These are phyloP conservation scores for Cucumis sativus DNA, from an alignment of 306 rosid genomes.

Conservation along the genomic window Cucumber_9930_V3 NC_026656.2:23158001-23158500, in stretches of 20 bases:
- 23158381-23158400: slow-evolving; percentile 70
- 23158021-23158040: too few relatives aligned
- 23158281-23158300: slow-evolving; percentile 63
- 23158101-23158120: too few relatives aligned
- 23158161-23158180: background rate
- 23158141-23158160: background rate
- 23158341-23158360: slow-evolving; percentile 52
- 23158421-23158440: too few relatives aligned
- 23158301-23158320: slow-evolving; percentile 88
- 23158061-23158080: too few relatives aligned
- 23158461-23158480: too few relatives aligned
- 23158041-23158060: too few relatives aligned
- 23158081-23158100: too few relatives aligned
- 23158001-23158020: background rate
- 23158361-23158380: slow-evolving; percentile 55
- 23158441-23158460: too few relatives aligned
- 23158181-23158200: slow-evolving; percentile 3
- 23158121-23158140: too few relatives aligned
- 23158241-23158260: background rate
- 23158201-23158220: background rate
- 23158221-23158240: background rate
- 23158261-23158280: background rate
- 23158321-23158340: slow-evolving; percentile 79
- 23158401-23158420: slow-evolving; percentile 32
- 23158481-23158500: too few relatives aligned